Evolutionary conservation across 768 basidiomycete species (phyloP), one percentile per base, ranked within the genome.

Genomic region (Russula griseocarnosa): DNA sequence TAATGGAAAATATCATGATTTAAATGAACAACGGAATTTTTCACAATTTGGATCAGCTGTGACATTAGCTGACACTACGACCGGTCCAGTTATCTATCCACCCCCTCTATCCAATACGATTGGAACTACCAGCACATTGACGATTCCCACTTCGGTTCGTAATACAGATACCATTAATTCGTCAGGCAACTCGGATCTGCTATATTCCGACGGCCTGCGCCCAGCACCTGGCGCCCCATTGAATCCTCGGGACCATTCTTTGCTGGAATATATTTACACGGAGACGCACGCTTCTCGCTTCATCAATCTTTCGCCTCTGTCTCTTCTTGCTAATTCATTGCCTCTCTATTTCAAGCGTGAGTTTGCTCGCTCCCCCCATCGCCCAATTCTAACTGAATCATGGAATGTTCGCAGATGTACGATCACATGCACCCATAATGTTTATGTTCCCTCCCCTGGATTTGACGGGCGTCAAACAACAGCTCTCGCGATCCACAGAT

Each of bases 251-350:
- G 86, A 90, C 63, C 89, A 90, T 69, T 79, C 81, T 0, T 66
- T 87, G 14, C 75, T 91, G 26, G 83, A 86, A 68, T 74, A 74
- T 51, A 85, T 89, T 13, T 90, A 88, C 75, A 79, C 75, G 22
- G 83, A 86, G 66, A 85, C 87, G 83, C 85, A 89, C 30, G 81
- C 81, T 6, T 77, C 82, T 16, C 76, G 86, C 40, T 90, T 87
- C 69, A 84, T 91, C 69, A 90, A 90, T 70, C 73, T 82, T 3
- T 74, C 82, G 26, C 88, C 88, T 2, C 71, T 89, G 18, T 84
- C 86, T 1, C 67, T 90, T 47, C 73, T 91, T 55, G 75, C 79
- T 16, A 86, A 84, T 66, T 76, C 78, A 9, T 72, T 90, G 20
- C 79, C 81, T 16, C 69, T 83, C 60, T 81, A 87, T 74, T 87